A percentile compares a stretch with the other conserved stretches of the same genome.
These are phyloP conservation scores for Diaporthe citri DNA, from an alignment of 2,329 filamentous ascomycete species.

Conservation along the genomic window DNA sequence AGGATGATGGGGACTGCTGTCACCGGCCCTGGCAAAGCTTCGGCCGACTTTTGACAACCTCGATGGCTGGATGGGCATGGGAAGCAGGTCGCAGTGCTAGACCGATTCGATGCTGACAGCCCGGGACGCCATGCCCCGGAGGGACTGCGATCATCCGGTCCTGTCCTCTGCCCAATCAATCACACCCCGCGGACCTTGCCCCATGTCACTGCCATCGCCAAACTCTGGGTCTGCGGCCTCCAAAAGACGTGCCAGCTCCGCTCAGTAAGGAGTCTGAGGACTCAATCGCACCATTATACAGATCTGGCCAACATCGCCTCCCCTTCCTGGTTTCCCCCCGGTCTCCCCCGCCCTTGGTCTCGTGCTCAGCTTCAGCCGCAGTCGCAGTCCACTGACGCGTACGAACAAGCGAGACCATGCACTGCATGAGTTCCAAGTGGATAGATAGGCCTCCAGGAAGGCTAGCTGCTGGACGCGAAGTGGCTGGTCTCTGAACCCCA, in stretches of 20 bases:
- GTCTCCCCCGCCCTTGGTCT: neutral
- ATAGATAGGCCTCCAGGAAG: slow-evolving; percentile 1
- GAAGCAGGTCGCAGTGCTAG: slow-evolving; percentile 1
- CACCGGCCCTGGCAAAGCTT: neutral
- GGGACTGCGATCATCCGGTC: neutral
- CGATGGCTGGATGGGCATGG: neutral
- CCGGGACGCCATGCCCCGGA: neutral
- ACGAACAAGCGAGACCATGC: neutral
- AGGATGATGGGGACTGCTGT: neutral
- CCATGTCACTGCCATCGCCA: neutral
- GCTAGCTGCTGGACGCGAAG: neutral
- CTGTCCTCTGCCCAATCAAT: neutral
- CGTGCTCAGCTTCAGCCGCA: slow-evolving; percentile 24
- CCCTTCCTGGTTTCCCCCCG: neutral
- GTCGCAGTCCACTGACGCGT: slow-evolving; percentile 19
- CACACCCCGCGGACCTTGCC: neutral
- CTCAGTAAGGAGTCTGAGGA: neutral
- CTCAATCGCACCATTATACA: neutral
- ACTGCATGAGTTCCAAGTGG: neutral
- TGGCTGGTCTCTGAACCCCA: neutral
- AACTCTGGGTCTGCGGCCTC: slow-evolving; percentile 6
- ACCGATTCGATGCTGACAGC: slow-evolving; percentile 11
- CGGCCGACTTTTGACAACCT: slow-evolving; percentile 14
- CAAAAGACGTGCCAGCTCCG: neutral
- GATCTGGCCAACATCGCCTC: neutral